Evolutionary conservation across 768 basidiomycete species (phyloP).

Genomic region (Galerina marginata): DNA sequence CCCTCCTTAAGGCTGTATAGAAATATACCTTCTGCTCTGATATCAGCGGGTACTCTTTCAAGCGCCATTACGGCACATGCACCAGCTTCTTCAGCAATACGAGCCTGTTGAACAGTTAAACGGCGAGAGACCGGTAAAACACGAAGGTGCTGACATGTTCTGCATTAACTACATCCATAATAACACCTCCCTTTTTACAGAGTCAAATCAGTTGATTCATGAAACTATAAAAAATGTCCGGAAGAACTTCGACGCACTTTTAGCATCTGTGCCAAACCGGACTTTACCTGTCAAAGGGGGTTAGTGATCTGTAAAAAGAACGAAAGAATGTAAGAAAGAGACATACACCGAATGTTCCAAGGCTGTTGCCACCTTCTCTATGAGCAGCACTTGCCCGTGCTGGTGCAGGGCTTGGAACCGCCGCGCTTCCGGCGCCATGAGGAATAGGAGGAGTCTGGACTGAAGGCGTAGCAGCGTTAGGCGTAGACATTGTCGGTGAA

Average conservation of each 20-base stretch:
- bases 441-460: slow-evolving; percentile 40
- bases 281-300: slow-evolving; percentile 72
- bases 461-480: slow-evolving; percentile 19
- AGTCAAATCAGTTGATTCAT: slow-evolving; percentile 7
- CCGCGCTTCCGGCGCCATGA: slow-evolving; percentile 45
- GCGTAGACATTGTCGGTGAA: slow-evolving; percentile 12
- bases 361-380: slow-evolving; percentile 58
- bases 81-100: slow-evolving; percentile 96
- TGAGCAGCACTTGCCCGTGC: slow-evolving; percentile 51
- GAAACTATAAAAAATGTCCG: slow-evolving; percentile 8
- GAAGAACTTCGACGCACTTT: slow-evolving; percentile 57
- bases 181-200: slow-evolving; percentile 71
- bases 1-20: neutral
- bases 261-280: slow-evolving; percentile 95
- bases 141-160: slow-evolving; percentile 46
- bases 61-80: slow-evolving; percentile 98
- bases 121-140: slow-evolving; percentile 4
- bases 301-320: slow-evolving; percentile 7
- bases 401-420: slow-evolving; percentile 52
- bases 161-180: slow-evolving; percentile 94
- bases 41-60: slow-evolving; percentile 95
- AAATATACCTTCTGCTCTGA: slow-evolving; percentile 69
- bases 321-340: slow-evolving; percentile 2
- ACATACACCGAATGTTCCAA: slow-evolving; percentile 76
- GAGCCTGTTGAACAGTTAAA: slow-evolving; percentile 62